Conservation (phyloP, 2,329 filamentous ascomycete species). For the Ophiocordyceps unilateralis region DNA sequence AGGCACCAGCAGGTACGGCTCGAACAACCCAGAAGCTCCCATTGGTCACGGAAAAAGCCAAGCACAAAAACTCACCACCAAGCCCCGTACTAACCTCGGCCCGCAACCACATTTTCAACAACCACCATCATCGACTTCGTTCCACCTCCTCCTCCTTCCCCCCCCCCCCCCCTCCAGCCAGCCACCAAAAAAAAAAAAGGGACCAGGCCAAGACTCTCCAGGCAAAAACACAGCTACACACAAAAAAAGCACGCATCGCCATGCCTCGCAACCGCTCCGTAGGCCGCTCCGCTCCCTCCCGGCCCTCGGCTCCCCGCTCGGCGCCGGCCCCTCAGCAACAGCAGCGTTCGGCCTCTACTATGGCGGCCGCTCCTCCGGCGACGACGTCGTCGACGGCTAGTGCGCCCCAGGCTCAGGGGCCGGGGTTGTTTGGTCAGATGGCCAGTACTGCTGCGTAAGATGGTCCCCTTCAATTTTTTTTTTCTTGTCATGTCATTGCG, state of each 20-base stretch:
- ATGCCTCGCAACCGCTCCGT: constrained; percentile 70
- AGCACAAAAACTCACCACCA: not conserved
- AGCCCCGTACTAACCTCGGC: not conserved
- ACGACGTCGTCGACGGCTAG: constrained; percentile 27
- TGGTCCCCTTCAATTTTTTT: not conserved
- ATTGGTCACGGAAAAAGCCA: too few species aligned
- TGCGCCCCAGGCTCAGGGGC: constrained; percentile 43
- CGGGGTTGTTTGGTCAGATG: constrained; percentile 91
- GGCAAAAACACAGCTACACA: not conserved
- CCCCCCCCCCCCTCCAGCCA: too few species aligned
- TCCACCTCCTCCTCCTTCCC: too few species aligned
- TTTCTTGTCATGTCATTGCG: too few species aligned
- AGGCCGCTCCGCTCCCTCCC: constrained; percentile 40
- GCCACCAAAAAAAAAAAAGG: too few species aligned
- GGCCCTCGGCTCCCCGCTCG: constrained; percentile 40
- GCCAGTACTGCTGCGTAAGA: constrained; percentile 93
- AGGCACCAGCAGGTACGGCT: not conserved
- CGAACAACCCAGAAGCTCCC: not conserved
- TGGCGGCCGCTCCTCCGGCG: constrained; percentile 21
- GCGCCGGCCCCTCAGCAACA: constrained; percentile 28
- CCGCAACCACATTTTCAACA: too few species aligned
- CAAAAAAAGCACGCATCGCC: not conserved
- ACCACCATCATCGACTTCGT: too few species aligned
- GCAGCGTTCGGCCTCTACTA: not conserved
- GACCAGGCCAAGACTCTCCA: too few species aligned